These are phyloP conservation scores for Nannochloropsis gaditana DNA, from an alignment of 108 stramenopile genomes.

Conservation along the genomic window DNA sequence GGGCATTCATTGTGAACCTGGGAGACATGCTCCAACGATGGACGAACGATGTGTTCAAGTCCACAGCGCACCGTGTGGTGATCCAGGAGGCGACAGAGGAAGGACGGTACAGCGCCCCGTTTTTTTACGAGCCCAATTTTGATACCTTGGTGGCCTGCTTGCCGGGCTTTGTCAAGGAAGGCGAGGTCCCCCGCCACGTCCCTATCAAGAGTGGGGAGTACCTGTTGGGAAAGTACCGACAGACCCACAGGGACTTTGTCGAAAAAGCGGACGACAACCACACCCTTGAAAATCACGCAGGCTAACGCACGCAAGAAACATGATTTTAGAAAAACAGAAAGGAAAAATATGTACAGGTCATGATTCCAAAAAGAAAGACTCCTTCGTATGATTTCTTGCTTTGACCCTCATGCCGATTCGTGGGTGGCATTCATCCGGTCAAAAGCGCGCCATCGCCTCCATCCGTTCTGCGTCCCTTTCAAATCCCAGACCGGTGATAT, in stretches of 20 bases:
- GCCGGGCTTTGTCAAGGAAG: slow-evolving; percentile 42
- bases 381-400: neutral
- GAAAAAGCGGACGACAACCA: neutral
- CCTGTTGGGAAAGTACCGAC: slow-evolving; percentile 34
- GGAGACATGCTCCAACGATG: slow-evolving; percentile 69
- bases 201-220: slow-evolving; percentile 36
- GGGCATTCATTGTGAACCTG: slow-evolving; percentile 52
- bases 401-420: neutral
- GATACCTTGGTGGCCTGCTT: slow-evolving; percentile 43
- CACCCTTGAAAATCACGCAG: too few relatives aligned
- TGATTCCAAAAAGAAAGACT: neutral
- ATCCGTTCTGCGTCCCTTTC: neutral
- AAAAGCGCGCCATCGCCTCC: neutral
- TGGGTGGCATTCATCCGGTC: neutral
- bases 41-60: slow-evolving; percentile 44
- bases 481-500: neutral
- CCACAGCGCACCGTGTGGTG: slow-evolving; percentile 43
- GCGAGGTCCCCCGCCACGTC: slow-evolving; percentile 38
- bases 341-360: neutral
- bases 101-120: slow-evolving; percentile 38
- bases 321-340: neutral
- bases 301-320: neutral
- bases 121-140: slow-evolving; percentile 44
- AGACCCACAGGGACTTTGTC: slow-evolving; percentile 46
- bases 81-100: slow-evolving; percentile 35